A percentile compares a stretch with the other conserved stretches of the same genome.
phyloP scores from a whole-genome alignment of 768 basidiomycete genomes.

The Suillus subluteus region DNA sequence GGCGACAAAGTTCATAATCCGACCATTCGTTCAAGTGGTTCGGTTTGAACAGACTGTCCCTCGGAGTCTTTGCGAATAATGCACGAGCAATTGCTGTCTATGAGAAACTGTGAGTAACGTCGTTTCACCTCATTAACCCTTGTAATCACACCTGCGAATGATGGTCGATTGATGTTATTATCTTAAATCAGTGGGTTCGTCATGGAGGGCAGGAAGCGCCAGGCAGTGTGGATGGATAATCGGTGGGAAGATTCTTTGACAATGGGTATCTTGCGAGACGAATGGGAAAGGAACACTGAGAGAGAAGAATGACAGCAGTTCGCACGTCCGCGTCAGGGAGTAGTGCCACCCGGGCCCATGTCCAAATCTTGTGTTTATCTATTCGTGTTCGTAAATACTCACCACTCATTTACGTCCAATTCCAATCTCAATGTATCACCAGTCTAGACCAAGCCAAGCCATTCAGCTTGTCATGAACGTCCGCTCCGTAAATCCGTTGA shows the following conservation, averaged over 20 bases:
- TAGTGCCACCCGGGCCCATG: no score
- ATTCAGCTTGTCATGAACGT: not conserved
- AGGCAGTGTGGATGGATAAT: slow-evolving; percentile 39
- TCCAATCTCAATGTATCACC: not conserved
- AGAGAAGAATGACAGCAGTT: not conserved
- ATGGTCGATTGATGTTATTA: slow-evolving; percentile 4
- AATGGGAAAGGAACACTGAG: slow-evolving; percentile 32
- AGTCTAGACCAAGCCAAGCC: not conserved
- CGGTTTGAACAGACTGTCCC: slow-evolving; percentile 43
- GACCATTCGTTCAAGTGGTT: slow-evolving; percentile 45
- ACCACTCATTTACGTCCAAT: not conserved
- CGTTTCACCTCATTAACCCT: not conserved
- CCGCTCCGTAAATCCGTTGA: not conserved
- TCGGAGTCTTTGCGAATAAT: slow-evolving; percentile 44
- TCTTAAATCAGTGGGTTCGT: slow-evolving; percentile 40
- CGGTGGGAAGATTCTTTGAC: slow-evolving; percentile 41
- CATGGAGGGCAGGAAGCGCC: slow-evolving; percentile 41
- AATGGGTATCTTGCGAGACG: slow-evolving; percentile 45
- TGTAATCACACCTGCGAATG: slow-evolving; percentile 5
- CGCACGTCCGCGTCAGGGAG: not conserved
- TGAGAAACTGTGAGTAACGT: slow-evolving; percentile 42
- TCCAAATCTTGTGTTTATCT: not conserved
- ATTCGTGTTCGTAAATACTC: not conserved
- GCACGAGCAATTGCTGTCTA: slow-evolving; percentile 43
- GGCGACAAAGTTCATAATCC: slow-evolving; percentile 41